These are phyloP conservation scores for Aspergillus baeticus DNA, from an alignment of 495 filamentous ascomycete genomes.

Conservation along the genomic window DNA sequence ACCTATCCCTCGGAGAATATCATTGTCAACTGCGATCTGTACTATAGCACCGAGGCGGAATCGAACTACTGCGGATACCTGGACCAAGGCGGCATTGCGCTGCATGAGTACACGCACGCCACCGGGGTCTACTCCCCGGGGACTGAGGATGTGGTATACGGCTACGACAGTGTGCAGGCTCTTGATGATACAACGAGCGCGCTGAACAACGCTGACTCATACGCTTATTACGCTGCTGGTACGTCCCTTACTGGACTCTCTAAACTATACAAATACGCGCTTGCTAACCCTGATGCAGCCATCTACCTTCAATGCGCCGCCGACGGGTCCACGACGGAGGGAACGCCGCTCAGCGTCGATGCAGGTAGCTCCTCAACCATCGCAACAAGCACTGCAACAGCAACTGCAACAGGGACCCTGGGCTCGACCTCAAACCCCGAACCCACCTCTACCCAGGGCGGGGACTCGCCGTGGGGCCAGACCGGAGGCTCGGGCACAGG, in stretches of 20 bases:
- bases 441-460: too few relatives aligned
- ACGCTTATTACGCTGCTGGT: conserved; percentile 16
- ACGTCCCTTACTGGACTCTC: not conserved
- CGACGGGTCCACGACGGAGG: not conserved
- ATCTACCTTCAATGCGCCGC: conserved; percentile 1
- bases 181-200: conserved; percentile 8
- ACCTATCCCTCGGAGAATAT: conserved; percentile 12
- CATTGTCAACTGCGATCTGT: conserved; percentile 16
- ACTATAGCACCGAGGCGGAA: conserved; percentile 2
- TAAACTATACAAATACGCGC: too few relatives aligned
- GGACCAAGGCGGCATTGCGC: conserved; percentile 8
- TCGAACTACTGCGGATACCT: conserved; percentile 8
- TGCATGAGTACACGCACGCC: conserved; percentile 18
- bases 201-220: conserved; percentile 14
- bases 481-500: too few relatives aligned
- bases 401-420: not conserved
- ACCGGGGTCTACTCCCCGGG: conserved; percentile 9
- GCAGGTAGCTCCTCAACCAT: not conserved
- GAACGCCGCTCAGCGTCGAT: not conserved
- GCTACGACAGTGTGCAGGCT: not conserved
- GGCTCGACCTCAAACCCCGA: too few relatives aligned
- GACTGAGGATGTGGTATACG: conserved; percentile 17
- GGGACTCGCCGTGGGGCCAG: too few relatives aligned
- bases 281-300: not conserved
- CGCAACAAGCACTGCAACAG: not conserved